Percentiles rank a stretch among this genome's conserved stretches.
Evolutionary conservation across 305 asterid genomes (phyloP).

Genomic region (Solanum hybrid): DNA sequence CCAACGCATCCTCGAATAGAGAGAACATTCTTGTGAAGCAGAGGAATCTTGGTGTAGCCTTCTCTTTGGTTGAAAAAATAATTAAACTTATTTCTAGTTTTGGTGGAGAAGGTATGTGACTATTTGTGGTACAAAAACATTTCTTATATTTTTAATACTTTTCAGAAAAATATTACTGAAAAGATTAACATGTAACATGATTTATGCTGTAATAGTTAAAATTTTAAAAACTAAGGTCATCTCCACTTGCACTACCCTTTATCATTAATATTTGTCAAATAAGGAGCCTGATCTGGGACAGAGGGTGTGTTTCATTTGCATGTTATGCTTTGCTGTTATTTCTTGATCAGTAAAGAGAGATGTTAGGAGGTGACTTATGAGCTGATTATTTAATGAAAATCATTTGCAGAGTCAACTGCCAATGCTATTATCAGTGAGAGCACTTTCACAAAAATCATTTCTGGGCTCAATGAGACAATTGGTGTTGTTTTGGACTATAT

Average conservation of each 20-base stretch:
- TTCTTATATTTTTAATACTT: neutral
- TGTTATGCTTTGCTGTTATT: neutral
- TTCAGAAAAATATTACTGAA: neutral
- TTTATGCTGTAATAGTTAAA: neutral
- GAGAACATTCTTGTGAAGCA: conserved; percentile 38
- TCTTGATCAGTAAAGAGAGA: neutral
- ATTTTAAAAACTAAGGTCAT: neutral
- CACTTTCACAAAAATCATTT: conserved; percentile 53
- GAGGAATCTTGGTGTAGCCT: conserved; percentile 65
- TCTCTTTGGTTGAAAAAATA: conserved; percentile 73
- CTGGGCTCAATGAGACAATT: conserved; percentile 72
- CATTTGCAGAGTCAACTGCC: conserved; percentile 30
- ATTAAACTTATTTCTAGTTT: conserved; percentile 62
- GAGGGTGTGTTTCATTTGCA: neutral
- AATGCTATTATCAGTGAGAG: conserved; percentile 36
- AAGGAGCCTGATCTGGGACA: neutral
- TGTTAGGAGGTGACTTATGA: neutral
- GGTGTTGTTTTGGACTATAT: conserved; percentile 64
- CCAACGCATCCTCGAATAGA: conserved; percentile 35
- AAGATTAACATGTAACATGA: neutral
- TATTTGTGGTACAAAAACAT: neutral
- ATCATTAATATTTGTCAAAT: neutral
- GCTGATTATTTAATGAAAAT: neutral
- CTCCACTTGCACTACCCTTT: neutral
- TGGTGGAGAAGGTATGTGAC: conserved; percentile 54